Evolutionary conservation across 2,329 filamentous ascomycete genomes (phyloP).

Genomic region (Mycosphaerelloides madeirae): DNA sequence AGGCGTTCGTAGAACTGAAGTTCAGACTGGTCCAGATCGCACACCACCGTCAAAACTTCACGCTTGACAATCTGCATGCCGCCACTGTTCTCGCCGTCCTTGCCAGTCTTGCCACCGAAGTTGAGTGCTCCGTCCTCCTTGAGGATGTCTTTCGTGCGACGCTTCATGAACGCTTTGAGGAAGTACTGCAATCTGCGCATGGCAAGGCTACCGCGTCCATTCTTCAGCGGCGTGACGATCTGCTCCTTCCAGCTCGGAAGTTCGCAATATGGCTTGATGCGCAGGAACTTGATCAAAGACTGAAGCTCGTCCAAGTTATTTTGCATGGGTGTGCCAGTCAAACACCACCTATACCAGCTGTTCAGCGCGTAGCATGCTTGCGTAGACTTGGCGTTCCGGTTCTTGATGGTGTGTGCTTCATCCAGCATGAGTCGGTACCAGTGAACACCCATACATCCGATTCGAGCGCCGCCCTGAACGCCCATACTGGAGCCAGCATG

Average conservation of each 20-base stretch:
- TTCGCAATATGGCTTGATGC: conserved; percentile 86
- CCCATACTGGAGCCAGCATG: conserved; percentile 64
- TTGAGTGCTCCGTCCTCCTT: conserved; percentile 79
- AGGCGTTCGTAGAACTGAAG: conserved; percentile 79
- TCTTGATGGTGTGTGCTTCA: conserved; percentile 98
- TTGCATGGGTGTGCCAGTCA: conserved; percentile 95
- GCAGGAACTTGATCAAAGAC: conserved; percentile 84
- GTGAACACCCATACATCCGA: conserved; percentile 82
- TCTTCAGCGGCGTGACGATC: conserved; percentile 85
- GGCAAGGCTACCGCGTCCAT: conserved; percentile 80
- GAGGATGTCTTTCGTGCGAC: conserved; percentile 95
- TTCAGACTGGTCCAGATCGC: conserved; percentile 74
- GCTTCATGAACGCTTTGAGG: conserved; percentile 93
- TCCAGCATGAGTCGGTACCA: conserved; percentile 97
- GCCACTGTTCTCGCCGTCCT: conserved; percentile 52
- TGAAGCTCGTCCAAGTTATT: conserved; percentile 97
- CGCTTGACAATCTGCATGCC: conserved; percentile 89
- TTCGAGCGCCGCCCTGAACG: conserved; percentile 59
- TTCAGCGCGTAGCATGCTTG: conserved; percentile 83
- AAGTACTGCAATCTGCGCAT: conserved; percentile 81
- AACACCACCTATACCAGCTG: conserved; percentile 88
- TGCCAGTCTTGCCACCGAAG: conserved; percentile 61
- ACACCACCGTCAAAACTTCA: conserved; percentile 75
- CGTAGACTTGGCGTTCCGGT: conserved; percentile 90
- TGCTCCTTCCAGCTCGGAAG: conserved; percentile 83